Percentiles rank a stretch among this genome's conserved stretches.
Evolutionary conservation across 805 yeast species (phyloP).

Genomic region (Saccharomyces kudriavzevii): DNA sequence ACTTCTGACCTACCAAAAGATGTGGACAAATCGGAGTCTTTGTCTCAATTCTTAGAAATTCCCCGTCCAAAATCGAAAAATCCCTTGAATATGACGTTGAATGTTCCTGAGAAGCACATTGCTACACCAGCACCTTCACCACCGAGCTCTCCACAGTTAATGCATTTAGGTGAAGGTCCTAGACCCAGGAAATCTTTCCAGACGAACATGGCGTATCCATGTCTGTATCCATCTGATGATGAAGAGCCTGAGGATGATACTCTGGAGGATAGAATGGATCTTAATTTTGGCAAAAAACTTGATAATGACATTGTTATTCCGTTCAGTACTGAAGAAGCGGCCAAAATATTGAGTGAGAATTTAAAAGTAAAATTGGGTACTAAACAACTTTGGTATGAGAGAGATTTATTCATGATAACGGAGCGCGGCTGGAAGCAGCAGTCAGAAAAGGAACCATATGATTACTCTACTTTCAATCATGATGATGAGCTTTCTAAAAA

Average conservation of each 20-base stretch:
- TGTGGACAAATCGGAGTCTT: conserved; percentile 43
- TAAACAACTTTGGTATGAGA: conserved; percentile 62
- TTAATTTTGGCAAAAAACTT: background rate
- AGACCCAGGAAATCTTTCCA: conserved; percentile 51
- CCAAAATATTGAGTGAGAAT: conserved; percentile 53
- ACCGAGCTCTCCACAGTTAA: conserved; percentile 41
- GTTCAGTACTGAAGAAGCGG: conserved; percentile 70
- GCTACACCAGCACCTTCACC: conserved; percentile 91
- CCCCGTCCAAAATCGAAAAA: conserved; percentile 41
- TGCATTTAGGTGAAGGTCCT: conserved; percentile 16
- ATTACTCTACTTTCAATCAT: conserved; percentile 14
- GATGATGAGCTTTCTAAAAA: background rate
- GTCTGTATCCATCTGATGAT: conserved; percentile 48
- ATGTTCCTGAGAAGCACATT: conserved; percentile 33
- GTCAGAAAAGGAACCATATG: conserved; percentile 24
- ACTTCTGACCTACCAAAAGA: conserved; percentile 39
- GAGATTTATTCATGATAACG: conserved; percentile 61
- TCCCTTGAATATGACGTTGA: conserved; percentile 24
- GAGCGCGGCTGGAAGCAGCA: conserved; percentile 54
- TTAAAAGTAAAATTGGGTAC: conserved; percentile 60
- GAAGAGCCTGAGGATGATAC: conserved; percentile 28
- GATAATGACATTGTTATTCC: conserved; percentile 40
- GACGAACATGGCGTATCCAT: conserved; percentile 59
- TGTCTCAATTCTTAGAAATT: conserved; percentile 51
- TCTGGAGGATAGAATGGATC: conserved; percentile 9